Conservation (phyloP, 371 early-diverging fungal genomes). For the Mortierella sp. region DNA sequence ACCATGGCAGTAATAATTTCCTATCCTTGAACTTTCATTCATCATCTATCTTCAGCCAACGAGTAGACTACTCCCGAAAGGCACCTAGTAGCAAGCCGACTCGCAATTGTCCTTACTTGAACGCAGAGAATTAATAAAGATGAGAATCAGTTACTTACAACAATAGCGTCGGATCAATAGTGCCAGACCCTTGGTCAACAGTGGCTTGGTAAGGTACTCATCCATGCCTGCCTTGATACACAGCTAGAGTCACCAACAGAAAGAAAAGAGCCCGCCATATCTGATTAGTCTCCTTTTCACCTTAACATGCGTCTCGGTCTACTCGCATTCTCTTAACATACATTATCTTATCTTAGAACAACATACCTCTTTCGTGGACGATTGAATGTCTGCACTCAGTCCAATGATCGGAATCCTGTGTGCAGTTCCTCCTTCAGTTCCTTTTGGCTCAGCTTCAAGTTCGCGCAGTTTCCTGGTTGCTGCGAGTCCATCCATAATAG, state of each 20-base stretch:
- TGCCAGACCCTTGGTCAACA: conserved; percentile 52
- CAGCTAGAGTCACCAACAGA: conserved; percentile 16
- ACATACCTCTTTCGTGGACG: conserved; percentile 56
- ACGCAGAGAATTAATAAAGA: no score
- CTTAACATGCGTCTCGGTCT: neutral
- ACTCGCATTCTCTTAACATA: neutral
- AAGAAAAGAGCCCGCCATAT: neutral
- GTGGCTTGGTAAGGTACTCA: conserved; percentile 70
- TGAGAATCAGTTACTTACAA: no score
- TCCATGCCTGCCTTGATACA: conserved; percentile 69
- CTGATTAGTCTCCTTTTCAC: neutral
- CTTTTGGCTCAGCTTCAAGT: conserved; percentile 34
- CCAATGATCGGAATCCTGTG: conserved; percentile 65
- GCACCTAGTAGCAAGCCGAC: no score
- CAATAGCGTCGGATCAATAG: conserved; percentile 46
- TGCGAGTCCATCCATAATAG: conserved; percentile 64
- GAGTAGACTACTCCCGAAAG: no score
- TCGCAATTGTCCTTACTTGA: no score
- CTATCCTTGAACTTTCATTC: no score
- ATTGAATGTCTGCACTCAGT: conserved; percentile 67
- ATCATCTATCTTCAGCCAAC: no score
- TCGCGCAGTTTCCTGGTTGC: conserved; percentile 63
- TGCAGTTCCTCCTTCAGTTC: neutral
- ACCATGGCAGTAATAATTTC: no score
- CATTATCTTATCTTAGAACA: neutral